A percentile compares a stretch with the other conserved stretches of the same genome.
Evolutionary conservation across 768 basidiomycete genomes (phyloP).

Genomic region (Auriscalpium orientale): DNA sequence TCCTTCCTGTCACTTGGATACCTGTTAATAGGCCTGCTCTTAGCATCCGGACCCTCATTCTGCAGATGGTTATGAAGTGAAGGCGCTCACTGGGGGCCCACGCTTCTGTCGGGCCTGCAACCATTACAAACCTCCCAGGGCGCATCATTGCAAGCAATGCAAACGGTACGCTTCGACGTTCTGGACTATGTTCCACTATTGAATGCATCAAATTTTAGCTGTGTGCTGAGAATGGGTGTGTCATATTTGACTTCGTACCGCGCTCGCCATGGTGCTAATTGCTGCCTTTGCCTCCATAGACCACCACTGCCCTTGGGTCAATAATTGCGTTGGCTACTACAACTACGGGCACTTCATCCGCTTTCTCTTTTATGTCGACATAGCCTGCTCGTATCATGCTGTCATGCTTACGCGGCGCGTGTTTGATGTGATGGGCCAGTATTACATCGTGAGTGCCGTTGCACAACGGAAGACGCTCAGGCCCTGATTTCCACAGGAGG

Average conservation of each 20-base stretch:
- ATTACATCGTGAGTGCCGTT: constrained; percentile 44
- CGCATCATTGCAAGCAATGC: constrained; percentile 92
- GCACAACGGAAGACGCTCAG: neutral
- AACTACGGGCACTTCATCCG: constrained; percentile 88
- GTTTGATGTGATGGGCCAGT: constrained; percentile 32
- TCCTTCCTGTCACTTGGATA: neutral
- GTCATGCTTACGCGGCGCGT: constrained; percentile 72
- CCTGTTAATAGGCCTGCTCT: neutral
- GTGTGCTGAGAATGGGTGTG: constrained; percentile 86
- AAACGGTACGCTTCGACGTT: constrained; percentile 44
- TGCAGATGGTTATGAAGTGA: constrained; percentile 79
- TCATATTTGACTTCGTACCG: neutral
- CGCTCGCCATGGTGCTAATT: too few relatives aligned
- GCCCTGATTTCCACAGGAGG: constrained; percentile 39
- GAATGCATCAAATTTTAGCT: constrained; percentile 32
- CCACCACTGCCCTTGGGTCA: constrained; percentile 90
- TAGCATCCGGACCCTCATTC: constrained; percentile 69
- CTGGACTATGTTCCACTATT: neutral
- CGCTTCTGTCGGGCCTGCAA: constrained; percentile 85
- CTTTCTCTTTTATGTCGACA: constrained; percentile 87
- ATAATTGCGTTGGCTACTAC: constrained; percentile 89
- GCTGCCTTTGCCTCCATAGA: constrained; percentile 34
- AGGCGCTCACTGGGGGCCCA: constrained; percentile 75
- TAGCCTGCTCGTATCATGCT: constrained; percentile 85
- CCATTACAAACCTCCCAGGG: constrained; percentile 76